phyloP scores from a whole-genome alignment of 2,329 filamentous ascomycete species.

The Diaporthe ampelina region DNA sequence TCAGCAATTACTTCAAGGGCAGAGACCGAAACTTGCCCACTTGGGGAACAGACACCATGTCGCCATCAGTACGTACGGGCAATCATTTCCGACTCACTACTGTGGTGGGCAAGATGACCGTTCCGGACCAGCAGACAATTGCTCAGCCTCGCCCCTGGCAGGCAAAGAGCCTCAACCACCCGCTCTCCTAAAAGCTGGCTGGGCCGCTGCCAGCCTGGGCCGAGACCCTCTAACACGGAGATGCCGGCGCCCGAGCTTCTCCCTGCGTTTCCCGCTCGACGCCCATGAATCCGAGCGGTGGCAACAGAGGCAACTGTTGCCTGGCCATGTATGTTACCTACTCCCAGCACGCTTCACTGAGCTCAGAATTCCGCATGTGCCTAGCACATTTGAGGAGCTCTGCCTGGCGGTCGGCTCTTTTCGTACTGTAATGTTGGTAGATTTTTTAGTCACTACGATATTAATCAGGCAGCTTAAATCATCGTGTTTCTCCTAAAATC shows the following conservation, averaged over 20 bases:
- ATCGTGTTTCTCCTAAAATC: constrained; percentile 20
- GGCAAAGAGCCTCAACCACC: background rate
- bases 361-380: constrained; percentile 14
- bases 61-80: constrained; percentile 42
- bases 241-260: background rate
- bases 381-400: background rate
- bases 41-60: constrained; percentile 27
- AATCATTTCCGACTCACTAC: constrained; percentile 41
- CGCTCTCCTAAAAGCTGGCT: background rate
- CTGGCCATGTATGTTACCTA: constrained; percentile 41
- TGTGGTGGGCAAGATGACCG: constrained; percentile 43
- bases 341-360: constrained; percentile 33
- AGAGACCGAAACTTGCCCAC: background rate
- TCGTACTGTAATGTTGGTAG: constrained; percentile 1
- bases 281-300: background rate
- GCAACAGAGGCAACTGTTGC: constrained; percentile 33
- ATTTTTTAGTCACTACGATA: constrained; percentile 3
- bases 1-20: background rate
- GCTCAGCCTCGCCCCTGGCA: constrained; percentile 19
- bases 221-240: background rate
- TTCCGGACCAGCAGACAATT: constrained; percentile 41
- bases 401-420: background rate
- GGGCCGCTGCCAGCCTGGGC: background rate
- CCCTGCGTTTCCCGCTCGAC: background rate
- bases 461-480: constrained; percentile 7